Conservation (phyloP, 176 grass and related monocot genomes). For the Puccinellia tenuiflora region DNA sequence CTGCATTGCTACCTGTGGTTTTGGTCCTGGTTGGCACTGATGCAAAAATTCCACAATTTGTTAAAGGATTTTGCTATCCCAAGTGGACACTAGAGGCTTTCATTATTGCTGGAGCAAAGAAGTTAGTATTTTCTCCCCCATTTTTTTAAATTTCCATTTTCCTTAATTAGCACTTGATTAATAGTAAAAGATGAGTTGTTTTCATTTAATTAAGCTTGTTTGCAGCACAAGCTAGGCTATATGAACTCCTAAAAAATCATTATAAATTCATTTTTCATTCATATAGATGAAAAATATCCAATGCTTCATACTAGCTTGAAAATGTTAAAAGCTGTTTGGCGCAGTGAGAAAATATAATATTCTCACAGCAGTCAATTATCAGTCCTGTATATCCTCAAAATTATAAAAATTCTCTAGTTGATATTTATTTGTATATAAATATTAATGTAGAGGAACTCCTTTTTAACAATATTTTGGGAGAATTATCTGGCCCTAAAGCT, state of each 20-base stretch:
- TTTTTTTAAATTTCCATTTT: neutral
- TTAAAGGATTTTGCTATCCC: conserved; percentile 51
- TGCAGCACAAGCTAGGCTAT: neutral
- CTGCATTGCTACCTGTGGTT: conserved; percentile 69
- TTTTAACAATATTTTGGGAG: neutral
- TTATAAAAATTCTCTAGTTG: neutral
- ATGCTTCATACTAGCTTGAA: neutral
- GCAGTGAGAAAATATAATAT: neutral
- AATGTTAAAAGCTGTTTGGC: neutral
- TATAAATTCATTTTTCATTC: neutral
- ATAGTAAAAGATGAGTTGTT: neutral
- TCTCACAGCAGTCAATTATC: neutral
- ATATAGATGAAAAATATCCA: neutral
- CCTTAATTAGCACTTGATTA: neutral
- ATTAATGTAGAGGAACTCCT: neutral
- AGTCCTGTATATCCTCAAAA: neutral
- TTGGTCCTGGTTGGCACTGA: conserved; percentile 48
- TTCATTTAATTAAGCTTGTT: conserved; percentile 1
- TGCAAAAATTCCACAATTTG: conserved; percentile 15
- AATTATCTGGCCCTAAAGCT: neutral
- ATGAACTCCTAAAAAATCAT: neutral
- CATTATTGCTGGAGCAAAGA: conserved; percentile 53
- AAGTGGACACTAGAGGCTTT: conserved; percentile 76
- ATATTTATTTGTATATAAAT: neutral
- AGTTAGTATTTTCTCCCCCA: conserved; percentile 29